Conservation (phyloP, 345 rosid genomes). For the Laguncularia racemosa region DNA sequence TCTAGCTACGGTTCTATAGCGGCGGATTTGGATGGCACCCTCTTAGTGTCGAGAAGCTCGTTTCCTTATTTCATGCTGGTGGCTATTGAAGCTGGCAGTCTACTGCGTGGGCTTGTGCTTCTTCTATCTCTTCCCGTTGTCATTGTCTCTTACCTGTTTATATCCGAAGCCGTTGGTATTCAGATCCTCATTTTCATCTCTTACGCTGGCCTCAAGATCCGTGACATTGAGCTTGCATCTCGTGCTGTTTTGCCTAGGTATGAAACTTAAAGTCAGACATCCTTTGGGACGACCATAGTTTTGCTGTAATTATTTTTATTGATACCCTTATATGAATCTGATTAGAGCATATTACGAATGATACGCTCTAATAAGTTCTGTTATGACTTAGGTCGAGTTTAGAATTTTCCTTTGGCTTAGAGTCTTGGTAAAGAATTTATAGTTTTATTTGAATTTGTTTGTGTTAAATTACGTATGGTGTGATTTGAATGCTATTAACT, state of each 20-base stretch:
- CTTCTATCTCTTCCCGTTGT: conserved; percentile 69
- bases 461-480: too few relatives aligned
- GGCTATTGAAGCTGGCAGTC: conserved; percentile 85
- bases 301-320: too few relatives aligned
- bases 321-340: too few relatives aligned
- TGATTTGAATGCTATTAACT: too few relatives aligned
- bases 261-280: too few relatives aligned
- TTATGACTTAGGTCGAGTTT: too few relatives aligned
- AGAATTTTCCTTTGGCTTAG: too few relatives aligned
- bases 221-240: conserved; percentile 78
- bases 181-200: conserved; percentile 88
- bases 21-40: conserved; percentile 93
- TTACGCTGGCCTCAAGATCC: conserved; percentile 74
- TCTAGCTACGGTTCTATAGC: conserved; percentile 53
- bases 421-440: too few relatives aligned
- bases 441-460: too few relatives aligned
- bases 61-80: conserved; percentile 92
- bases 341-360: too few relatives aligned
- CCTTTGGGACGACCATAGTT: too few relatives aligned
- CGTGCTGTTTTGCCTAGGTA: conserved; percentile 91
- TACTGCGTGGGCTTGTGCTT: conserved; percentile 71
- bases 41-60: conserved; percentile 64
- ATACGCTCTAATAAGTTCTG: too few relatives aligned
- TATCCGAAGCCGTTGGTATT: conserved; percentile 77
- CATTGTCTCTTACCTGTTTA: conserved; percentile 54